Evolutionary conservation across 2,329 filamentous ascomycete genomes (phyloP).

Genomic region (Epichloe scottii): DNA sequence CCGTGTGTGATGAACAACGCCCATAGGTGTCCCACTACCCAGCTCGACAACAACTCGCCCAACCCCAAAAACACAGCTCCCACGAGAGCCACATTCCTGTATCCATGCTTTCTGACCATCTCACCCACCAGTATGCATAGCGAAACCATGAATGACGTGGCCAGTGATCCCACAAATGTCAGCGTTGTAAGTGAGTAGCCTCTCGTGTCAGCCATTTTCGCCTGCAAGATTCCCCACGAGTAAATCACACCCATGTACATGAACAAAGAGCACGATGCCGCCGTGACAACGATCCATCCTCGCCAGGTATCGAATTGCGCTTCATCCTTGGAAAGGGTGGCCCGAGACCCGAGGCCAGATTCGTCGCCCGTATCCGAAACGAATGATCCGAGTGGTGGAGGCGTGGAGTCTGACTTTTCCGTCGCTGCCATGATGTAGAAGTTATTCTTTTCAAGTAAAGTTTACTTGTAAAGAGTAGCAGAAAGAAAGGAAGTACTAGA

Average conservation of each 20-base stretch:
- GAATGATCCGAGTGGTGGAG: background rate
- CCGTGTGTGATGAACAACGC: constrained; percentile 16
- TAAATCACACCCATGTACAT: constrained; percentile 18
- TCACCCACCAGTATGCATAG: constrained; percentile 14
- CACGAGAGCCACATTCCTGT: constrained; percentile 11
- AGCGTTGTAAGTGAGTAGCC: constrained; percentile 13
- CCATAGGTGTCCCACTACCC: constrained; percentile 10
- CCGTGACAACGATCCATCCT: constrained; percentile 16
- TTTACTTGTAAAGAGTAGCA: too few species aligned
- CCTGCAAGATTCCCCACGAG: constrained; percentile 17
- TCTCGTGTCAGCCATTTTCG: constrained; percentile 11
- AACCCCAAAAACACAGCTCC: constrained; percentile 15
- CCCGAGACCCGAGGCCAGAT: background rate
- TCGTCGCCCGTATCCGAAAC: background rate
- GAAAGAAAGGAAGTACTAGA: too few species aligned
- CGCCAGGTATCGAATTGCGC: constrained; percentile 8
- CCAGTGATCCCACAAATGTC: constrained; percentile 17
- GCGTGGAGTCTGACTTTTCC: background rate
- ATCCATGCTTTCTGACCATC: constrained; percentile 12
- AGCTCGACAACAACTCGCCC: constrained; percentile 16
- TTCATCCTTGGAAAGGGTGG: constrained; percentile 15
- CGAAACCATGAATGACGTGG: constrained; percentile 17
- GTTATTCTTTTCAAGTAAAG: too few species aligned
- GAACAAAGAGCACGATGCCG: constrained; percentile 14
- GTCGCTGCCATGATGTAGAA: background rate